Conservation (phyloP, 306 rosid genomes). For the Quercus agrifolia region DNA sequence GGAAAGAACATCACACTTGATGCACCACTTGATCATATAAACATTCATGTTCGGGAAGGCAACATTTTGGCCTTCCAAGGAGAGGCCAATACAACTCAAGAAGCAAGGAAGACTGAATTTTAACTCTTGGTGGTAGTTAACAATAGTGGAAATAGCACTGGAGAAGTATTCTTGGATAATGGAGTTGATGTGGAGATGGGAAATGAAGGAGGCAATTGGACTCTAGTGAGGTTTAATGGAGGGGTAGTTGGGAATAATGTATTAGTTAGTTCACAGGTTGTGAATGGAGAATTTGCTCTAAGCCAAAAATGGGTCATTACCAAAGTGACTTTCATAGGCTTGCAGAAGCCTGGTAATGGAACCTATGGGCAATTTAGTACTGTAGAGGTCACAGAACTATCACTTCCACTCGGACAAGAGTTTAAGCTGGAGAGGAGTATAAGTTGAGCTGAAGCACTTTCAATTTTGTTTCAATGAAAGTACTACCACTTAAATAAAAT, state of each 20-base stretch:
- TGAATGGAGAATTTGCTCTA: conserved; percentile 58
- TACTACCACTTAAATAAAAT: too few species aligned
- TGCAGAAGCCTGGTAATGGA: conserved; percentile 39
- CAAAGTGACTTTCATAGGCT: conserved; percentile 59
- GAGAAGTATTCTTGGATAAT: conserved; percentile 77
- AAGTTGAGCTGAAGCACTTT: too few species aligned
- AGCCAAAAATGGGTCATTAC: conserved; percentile 57
- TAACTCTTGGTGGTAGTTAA: conserved; percentile 57
- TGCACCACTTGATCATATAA: conserved; percentile 79
- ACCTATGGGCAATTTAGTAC: conserved; percentile 28
- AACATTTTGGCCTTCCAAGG: conserved; percentile 74
- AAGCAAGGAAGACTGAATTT: conserved; percentile 52
- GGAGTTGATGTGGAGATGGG: conserved; percentile 60
- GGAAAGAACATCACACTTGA: conserved; percentile 53
- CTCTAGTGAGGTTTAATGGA: conserved; percentile 45
- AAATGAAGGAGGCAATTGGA: conserved; percentile 57
- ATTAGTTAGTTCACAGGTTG: conserved; percentile 46
- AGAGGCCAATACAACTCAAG: conserved; percentile 52
- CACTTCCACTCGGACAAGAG: conserved; percentile 54
- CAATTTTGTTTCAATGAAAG: too few species aligned
- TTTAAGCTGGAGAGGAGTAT: conserved; percentile 39
- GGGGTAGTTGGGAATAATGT: conserved; percentile 15
- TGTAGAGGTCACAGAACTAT: conserved; percentile 39
- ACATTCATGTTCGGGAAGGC: conserved; percentile 70
- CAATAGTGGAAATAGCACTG: conserved; percentile 31